Evolutionary conservation across 768 basidiomycete genomes (phyloP), one percentile per base, ranked within the genome.

Genomic region (Xanthoconium stramineum): DNA sequence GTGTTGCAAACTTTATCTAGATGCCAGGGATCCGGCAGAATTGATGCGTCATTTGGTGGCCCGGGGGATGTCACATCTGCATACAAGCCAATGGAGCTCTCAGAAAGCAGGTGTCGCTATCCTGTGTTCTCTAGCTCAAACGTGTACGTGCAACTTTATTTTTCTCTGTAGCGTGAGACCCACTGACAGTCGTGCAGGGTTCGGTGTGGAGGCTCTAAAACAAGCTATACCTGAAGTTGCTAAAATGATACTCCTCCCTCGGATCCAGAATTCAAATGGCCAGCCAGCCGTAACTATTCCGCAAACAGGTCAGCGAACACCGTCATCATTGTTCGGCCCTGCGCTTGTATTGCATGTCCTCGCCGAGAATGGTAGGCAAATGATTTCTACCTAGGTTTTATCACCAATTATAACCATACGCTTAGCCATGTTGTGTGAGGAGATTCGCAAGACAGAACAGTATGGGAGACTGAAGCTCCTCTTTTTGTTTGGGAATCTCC

Each of bases 351-450:
- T 54, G 30, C 53, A 46, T n/a, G 39, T 47, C 19, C 15, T 54
- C 14, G 53, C 53, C 13, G 47, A 54, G 24, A 54, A 54, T 42
- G 53, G 53, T 54, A 19, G 40, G 46, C 11, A 14, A 32, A 35
- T 17, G 13, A 2, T 1, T 15, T 12, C 7, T 20, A 24, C 3
- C 19, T 32, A 19, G 2, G 17, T 35, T 32, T 40, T 8, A 47
- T 14, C 6, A 13, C 24, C 17, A 47, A 37, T 28, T 37, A 24
- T 15, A 58, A n/a, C 5, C 29, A 6, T 42, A 40, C 1, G 19
- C 6, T 9, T 38, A 65, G 64, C 65, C 53, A 57, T 42, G 24
- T 52, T 65, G 14, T 64, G 64, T 15, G 53, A 65, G 19, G 60
- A 47, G 5, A 59, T 65, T 38, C 63, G 63, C 15, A 57, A 57